phyloP scores from a whole-genome alignment of 139 green algal genomes.

The Desmodesmus armatus region DNA sequence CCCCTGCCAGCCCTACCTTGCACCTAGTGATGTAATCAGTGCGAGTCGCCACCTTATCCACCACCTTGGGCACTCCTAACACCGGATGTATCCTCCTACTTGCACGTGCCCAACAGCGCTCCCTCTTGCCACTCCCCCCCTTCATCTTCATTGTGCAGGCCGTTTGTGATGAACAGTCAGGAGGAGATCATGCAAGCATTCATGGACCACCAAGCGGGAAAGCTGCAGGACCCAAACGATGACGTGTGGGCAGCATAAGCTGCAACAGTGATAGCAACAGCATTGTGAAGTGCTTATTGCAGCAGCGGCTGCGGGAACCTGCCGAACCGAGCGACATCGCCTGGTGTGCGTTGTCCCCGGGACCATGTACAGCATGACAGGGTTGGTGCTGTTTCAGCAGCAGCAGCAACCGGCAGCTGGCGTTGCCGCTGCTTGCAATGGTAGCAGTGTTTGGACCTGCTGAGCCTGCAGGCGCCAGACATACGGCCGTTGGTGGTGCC shows the following conservation, averaged over 20 bases:
- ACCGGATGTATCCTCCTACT: neutral
- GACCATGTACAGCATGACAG: no score
- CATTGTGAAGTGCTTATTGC: neutral
- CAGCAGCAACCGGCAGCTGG: neutral
- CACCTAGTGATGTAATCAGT: neutral
- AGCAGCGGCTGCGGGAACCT: no score
- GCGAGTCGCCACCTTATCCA: neutral
- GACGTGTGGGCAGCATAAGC: constrained; percentile 74
- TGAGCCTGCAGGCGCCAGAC: neutral
- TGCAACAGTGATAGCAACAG: constrained; percentile 17
- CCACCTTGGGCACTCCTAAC: neutral
- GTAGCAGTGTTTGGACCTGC: neutral
- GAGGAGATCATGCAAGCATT: constrained; percentile 85
- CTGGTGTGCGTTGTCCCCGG: no score
- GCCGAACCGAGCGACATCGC: no score
- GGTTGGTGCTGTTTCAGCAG: no score
- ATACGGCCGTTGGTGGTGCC: no score
- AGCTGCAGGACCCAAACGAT: constrained; percentile 81
- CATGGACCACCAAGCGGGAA: constrained; percentile 73
- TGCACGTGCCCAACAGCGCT: neutral
- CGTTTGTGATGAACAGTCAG: constrained; percentile 88
- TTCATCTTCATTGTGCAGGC: no score
- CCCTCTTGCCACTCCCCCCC: constrained; percentile 41
- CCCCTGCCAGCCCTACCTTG: no score
- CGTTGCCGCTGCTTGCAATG: neutral